These are phyloP conservation scores for Debaryomycetaceae sp. DNA, from an alignment of 1,139 yeast genomes.

Conservation along the genomic window DNA sequence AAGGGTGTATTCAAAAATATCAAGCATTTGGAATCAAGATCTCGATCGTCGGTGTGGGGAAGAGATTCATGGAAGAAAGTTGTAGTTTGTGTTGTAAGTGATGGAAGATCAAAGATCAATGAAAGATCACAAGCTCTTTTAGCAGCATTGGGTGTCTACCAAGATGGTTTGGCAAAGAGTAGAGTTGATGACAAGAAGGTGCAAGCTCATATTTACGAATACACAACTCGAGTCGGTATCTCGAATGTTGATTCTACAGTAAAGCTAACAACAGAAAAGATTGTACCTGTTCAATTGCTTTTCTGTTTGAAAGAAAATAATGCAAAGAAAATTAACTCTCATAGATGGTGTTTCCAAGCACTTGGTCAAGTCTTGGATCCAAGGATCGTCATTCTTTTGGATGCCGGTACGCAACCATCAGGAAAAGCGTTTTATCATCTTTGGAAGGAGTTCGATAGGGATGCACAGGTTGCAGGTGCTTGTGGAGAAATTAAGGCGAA, in stretches of 20 bases:
- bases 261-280: conserved; percentile 45
- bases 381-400: conserved; percentile 39
- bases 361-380: conserved; percentile 45
- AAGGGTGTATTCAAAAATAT: conserved; percentile 49
- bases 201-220: conserved; percentile 46
- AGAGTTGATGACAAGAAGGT: conserved; percentile 45
- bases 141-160: conserved; percentile 48
- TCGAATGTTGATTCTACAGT: conserved; percentile 46
- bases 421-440: conserved; percentile 45
- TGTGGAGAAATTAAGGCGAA: conserved; percentile 50
- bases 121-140: conserved; percentile 47
- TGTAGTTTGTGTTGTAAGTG: conserved; percentile 47
- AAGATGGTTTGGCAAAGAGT: conserved; percentile 48
- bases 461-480: conserved; percentile 49
- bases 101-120: conserved; percentile 47
- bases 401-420: conserved; percentile 48
- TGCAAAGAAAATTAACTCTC: conserved; percentile 48
- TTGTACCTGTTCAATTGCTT: conserved; percentile 46
- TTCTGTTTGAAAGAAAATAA: conserved; percentile 47
- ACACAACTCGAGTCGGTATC: conserved; percentile 48
- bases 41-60: conserved; percentile 44
- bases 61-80: conserved; percentile 49
- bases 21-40: conserved; percentile 44
- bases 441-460: conserved; percentile 48
- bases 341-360: conserved; percentile 52